Evolutionary conservation across 805 yeast genomes (phyloP), one percentile per base, ranked within the genome.

Genomic region (Saccharomyces eubayanus): DNA sequence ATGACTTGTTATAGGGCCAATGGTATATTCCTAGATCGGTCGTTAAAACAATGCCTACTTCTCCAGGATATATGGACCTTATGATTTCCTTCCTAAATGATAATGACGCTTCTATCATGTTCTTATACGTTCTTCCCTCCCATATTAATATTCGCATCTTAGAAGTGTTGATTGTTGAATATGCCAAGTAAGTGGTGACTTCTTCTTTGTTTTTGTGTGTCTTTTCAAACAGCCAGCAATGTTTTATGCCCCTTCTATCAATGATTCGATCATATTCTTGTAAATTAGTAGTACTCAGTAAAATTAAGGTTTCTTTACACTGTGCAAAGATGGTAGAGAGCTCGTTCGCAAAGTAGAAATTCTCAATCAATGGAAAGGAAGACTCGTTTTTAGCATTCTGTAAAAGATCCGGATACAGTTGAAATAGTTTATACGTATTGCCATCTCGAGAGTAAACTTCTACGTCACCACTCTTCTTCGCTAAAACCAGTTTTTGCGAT

Each of bases 191-290:
- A 2, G 67, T 63, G 11, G 30, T 53, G 20, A 49, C 52, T 10
- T 53, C 57, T 3, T 57, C 56, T 6, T 45, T 31, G 14, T 57
- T 55, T 16, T 28, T 27, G 43, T 27, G 41, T 14, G 53, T 49
- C 28, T 49, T 30, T 16, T 61, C 63, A 46, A 60, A 51, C 21
- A 61, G 41, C 71, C 71, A 68, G 16, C 62, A 59, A 47, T 59
- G 47, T 2, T 53, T 54, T 11, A 67, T 63, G 4, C 71, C 70
- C 40, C 70, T 57, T 40, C 62, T 64, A 52, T 69, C 72, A 14
- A 62, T 57, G 9, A 69, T 61, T 52, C 60, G 58, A 52, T 69
- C 72, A 55, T 63, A 69, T n/a, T 62, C 58, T 31, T 62, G 65
- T 53, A 69, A 54, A 50, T 68, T 69, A 1, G 66, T 57, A 50